A percentile compares a stretch with the other conserved stretches of the same genome.
These are phyloP conservation scores for Fimicolochytrium jonesii DNA, from an alignment of 192 early-diverging fungal genomes.

Conservation along the genomic window DNA sequence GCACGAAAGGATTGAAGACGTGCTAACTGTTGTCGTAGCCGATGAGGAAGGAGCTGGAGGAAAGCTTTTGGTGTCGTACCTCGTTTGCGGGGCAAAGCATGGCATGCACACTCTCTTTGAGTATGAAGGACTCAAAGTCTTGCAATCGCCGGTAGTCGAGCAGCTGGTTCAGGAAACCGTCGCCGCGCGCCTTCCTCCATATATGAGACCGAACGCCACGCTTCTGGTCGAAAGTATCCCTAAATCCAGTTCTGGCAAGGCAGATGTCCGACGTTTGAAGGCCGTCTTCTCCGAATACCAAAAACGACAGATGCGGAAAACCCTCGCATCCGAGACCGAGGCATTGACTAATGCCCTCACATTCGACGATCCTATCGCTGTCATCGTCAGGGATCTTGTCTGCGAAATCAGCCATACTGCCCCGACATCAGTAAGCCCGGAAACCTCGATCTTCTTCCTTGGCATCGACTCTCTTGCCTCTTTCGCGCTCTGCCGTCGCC, in stretches of 20 bases:
- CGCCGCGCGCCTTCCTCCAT: no score
- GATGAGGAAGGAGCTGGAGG: conserved; percentile 12
- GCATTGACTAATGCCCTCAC: no score
- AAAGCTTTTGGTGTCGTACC: not conserved
- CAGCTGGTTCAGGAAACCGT: no score
- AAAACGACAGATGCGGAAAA: no score
- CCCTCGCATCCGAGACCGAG: no score
- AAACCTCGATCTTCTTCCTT: conserved; percentile 7
- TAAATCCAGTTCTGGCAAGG: not conserved
- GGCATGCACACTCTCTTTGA: not conserved
- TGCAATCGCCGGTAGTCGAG: no score
- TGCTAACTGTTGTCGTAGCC: not conserved
- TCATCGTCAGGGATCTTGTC: no score
- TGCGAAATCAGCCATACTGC: no score
- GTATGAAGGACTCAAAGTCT: no score
- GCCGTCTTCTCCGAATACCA: no score
- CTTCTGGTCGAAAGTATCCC: not conserved
- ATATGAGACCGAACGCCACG: not conserved
- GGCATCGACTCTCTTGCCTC: conserved; percentile 11
- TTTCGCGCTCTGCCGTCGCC: not conserved
- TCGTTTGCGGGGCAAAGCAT: no score
- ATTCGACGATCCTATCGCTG: no score
- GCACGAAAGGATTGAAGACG: not conserved
- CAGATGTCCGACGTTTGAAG: not conserved
- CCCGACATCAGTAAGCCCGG: not conserved